Evolutionary conservation across 495 filamentous ascomycete species (phyloP).

Genomic region (Xylaria grammica): DNA sequence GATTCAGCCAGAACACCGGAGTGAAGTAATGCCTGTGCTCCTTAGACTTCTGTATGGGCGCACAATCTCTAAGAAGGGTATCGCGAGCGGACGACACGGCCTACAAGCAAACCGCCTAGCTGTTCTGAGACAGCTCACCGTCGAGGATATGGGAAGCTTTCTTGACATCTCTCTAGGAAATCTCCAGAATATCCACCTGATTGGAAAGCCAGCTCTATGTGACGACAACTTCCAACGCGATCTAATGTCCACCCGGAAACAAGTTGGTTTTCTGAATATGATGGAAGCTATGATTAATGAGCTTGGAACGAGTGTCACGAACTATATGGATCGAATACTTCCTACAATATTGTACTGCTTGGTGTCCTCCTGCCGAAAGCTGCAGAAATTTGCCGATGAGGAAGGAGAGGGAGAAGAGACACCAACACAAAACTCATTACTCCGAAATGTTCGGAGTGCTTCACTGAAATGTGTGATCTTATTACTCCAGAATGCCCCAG

Average conservation of each 20-base stretch:
- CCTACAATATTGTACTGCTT: constrained; percentile 81
- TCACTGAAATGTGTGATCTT: constrained; percentile 79
- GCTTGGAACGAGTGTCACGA: constrained; percentile 68
- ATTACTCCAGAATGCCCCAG: constrained; percentile 71
- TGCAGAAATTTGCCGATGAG: constrained; percentile 51
- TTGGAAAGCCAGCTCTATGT: constrained; percentile 53
- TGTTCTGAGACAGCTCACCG: constrained; percentile 53
- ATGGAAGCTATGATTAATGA: constrained; percentile 84
- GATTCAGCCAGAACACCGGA: constrained; percentile 74
- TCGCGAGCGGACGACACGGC: constrained; percentile 61
- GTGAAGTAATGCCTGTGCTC: constrained; percentile 78
- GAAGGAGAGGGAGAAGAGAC: constrained; percentile 53
- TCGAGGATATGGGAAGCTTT: constrained; percentile 75
- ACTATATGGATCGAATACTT: constrained; percentile 66
- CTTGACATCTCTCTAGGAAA: constrained; percentile 80
- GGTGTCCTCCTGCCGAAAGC: constrained; percentile 67
- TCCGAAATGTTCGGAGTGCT: constrained; percentile 72
- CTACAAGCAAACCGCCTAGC: constrained; percentile 68
- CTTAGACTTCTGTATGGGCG: constrained; percentile 88
- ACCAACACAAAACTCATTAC: constrained; percentile 57
- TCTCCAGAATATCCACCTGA: constrained; percentile 61
- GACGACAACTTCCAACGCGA: constrained; percentile 60
- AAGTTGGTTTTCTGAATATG: constrained; percentile 89
- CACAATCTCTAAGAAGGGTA: constrained; percentile 80
- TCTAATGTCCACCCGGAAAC: constrained; percentile 70